These are phyloP conservation scores for Hanseniaspora taiwanica DNA, from an alignment of 805 yeast genomes.

Conservation along the genomic window DNA sequence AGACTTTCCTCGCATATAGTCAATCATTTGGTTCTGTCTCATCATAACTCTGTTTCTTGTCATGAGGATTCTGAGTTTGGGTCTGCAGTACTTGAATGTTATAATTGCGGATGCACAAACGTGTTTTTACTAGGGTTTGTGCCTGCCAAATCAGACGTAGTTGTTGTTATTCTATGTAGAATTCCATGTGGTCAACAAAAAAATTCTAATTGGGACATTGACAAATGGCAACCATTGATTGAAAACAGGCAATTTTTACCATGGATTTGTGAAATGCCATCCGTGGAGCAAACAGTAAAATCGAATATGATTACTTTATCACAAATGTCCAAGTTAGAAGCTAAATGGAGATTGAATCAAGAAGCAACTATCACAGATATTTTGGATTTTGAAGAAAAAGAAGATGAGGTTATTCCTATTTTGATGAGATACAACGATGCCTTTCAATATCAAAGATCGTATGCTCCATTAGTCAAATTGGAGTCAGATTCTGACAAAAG, in stretches of 20 bases:
- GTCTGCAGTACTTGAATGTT: constrained; percentile 79
- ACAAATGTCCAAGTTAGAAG: constrained; percentile 62
- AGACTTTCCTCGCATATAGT: constrained; percentile 63
- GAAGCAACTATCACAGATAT: constrained; percentile 61
- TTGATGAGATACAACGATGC: constrained; percentile 71
- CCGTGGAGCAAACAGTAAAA: constrained; percentile 45
- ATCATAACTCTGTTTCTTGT: constrained; percentile 59
- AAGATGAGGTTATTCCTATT: constrained; percentile 54
- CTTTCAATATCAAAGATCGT: constrained; percentile 70
- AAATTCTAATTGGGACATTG: constrained; percentile 75
- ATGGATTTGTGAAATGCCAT: constrained; percentile 69
- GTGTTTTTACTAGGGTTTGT: constrained; percentile 77
- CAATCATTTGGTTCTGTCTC: constrained; percentile 69
- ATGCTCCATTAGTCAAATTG: constrained; percentile 67
- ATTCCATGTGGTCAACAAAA: constrained; percentile 74
- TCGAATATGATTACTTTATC: constrained; percentile 44
- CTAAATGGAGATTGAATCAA: constrained; percentile 65
- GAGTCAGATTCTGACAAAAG: constrained; percentile 74
- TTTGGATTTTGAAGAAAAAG: constrained; percentile 36
- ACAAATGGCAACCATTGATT: constrained; percentile 76
- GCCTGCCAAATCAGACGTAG: constrained; percentile 73
- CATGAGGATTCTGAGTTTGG: constrained; percentile 78
- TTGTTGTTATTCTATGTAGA: constrained; percentile 77
- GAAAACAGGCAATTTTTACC: constrained; percentile 65
- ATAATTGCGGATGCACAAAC: constrained; percentile 75